These are phyloP conservation scores for Termitomyces sp. DNA, from an alignment of 768 basidiomycete genomes.

Conservation along the genomic window DNA sequence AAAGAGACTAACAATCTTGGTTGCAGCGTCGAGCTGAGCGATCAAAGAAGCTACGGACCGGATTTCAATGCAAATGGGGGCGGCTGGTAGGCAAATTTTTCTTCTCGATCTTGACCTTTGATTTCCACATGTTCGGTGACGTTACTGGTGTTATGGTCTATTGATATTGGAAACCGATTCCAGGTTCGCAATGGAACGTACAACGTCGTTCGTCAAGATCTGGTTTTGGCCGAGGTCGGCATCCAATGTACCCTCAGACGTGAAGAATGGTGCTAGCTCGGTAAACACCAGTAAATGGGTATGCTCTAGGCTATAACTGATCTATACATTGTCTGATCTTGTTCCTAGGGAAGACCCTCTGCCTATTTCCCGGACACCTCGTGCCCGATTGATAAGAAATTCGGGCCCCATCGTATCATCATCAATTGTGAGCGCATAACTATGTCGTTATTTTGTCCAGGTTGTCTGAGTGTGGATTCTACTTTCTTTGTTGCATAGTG, in stretches of 20 bases:
- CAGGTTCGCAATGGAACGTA: constrained; percentile 66
- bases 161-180: neutral
- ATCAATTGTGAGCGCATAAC: constrained; percentile 44
- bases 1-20: constrained; percentile 48
- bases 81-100: constrained; percentile 48
- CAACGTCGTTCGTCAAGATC: constrained; percentile 52
- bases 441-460: neutral
- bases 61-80: constrained; percentile 57
- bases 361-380: constrained; percentile 59
- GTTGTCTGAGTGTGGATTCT: neutral
- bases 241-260: constrained; percentile 41
- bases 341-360: constrained; percentile 46
- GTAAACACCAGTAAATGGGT: constrained; percentile 57
- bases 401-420: constrained; percentile 58
- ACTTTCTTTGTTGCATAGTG: constrained; percentile 27
- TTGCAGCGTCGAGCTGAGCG: constrained; percentile 46
- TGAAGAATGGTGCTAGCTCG: constrained; percentile 33
- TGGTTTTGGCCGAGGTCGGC: constrained; percentile 67
- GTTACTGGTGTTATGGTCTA: neutral
- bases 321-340: neutral
- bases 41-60: constrained; percentile 50
- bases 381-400: constrained; percentile 54
- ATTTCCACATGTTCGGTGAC: neutral
- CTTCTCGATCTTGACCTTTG: neutral
- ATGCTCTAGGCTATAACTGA: constrained; percentile 2